Evolutionary conservation across 2,329 filamentous ascomycete genomes (phyloP), one percentile per base, ranked within the genome.

Genomic region (Aureobasidium sp.): DNA sequence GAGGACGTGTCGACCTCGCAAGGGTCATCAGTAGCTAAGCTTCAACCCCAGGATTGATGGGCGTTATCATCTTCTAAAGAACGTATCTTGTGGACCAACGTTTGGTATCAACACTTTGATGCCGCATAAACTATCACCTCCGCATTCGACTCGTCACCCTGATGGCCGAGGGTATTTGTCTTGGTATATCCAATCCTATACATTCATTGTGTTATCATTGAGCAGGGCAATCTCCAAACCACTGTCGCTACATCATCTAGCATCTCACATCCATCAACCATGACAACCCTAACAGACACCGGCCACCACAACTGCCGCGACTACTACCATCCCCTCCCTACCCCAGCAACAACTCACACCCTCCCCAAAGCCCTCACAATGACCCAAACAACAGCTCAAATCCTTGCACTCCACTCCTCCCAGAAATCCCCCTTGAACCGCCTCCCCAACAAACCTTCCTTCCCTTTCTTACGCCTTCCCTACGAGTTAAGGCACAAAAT

Each of bases 401-500:
- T 50, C 13, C 29, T 59, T 2, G 29, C 5, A 3, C 30, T 45
- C 1, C 57, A 44, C n/a, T 21, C 36, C 0, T 5, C 53, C 3
- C 50, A 58, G 25, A 54, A 60, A 10, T 61, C 50, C 4, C 64
- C 62, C 3, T 48, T 64, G 27, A 61, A 65, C 47, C 54, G 13
- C 6, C 42, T 7, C 25, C 32, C 27, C 42, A 39, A 29, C 54
- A n/a, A 8, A 63, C 37, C 39, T 67, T 68, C 62, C 32, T 68
- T 69, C 60, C 74, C 64, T 53, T 70, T 68, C 60, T 72, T 72
- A 62, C 71, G 62, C 41, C 71, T 79, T 8, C 78, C 78, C 0
- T 64, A 76, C 57, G 78, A 81, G 64, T 68, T 81, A n/a, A n/a
- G n/a, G n/a, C n/a, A n/a, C n/a, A 67, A 75, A 21, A 76, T 80